Conservation (phyloP, 2,329 filamentous ascomycete species). For the Aspergillus vadensis region DNA sequence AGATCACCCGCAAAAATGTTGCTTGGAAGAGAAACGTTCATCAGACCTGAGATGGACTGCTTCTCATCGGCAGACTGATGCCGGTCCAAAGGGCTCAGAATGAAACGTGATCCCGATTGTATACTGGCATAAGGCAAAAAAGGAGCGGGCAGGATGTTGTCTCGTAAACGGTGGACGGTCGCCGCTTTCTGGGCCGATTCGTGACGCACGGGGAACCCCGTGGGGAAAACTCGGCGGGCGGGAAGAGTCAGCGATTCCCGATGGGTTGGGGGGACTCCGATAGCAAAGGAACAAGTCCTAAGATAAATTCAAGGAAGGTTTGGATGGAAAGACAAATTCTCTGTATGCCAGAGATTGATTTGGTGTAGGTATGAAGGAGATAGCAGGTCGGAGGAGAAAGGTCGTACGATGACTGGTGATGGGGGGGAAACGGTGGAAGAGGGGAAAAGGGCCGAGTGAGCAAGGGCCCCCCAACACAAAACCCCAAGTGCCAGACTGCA, state of each 20-base stretch:
- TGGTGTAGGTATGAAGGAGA: neutral
- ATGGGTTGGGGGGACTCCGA: neutral
- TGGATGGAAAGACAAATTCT: neutral
- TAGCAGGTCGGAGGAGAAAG: constrained; percentile 4
- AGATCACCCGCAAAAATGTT: constrained; percentile 12
- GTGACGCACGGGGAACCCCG: constrained; percentile 6
- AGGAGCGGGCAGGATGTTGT: neutral
- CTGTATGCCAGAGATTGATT: neutral
- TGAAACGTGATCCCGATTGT: neutral
- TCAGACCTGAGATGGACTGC: constrained; percentile 7
- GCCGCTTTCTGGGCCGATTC: neutral
- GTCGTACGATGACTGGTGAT: constrained; percentile 13
- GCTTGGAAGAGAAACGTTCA: constrained; percentile 12
- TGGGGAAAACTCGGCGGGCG: constrained; percentile 8
- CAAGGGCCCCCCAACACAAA: neutral
- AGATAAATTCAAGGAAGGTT: too few relatives aligned
- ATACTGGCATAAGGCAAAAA: constrained; percentile 7
- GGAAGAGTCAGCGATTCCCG: neutral
- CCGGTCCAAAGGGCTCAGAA: neutral
- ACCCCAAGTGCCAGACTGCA: neutral
- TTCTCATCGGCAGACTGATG: neutral
- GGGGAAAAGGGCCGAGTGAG: constrained; percentile 8
- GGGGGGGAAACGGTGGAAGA: constrained; percentile 6
- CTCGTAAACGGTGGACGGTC: neutral
- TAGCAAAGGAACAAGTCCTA: neutral